These are phyloP conservation scores for Polygonum maritimum DNA, from an alignment of 148 eudicot genomes.

Conservation along the genomic window DNA sequence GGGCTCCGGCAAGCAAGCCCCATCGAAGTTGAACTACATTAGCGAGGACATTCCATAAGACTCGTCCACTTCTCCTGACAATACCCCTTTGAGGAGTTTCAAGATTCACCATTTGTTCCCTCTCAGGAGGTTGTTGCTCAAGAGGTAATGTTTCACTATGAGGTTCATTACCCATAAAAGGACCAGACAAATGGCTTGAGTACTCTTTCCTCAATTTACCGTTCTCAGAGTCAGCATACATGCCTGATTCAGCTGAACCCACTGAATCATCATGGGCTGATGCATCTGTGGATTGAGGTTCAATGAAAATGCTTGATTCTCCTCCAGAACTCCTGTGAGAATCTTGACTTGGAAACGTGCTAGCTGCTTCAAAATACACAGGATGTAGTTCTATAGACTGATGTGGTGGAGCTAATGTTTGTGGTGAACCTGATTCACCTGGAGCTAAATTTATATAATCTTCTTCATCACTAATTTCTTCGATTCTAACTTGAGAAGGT, in stretches of 20 bases:
- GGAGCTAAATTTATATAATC: conserved; percentile 19
- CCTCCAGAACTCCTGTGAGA: conserved; percentile 6
- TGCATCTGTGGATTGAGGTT: conserved; percentile 11
- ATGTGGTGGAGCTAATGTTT: conserved; percentile 24
- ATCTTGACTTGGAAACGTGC: conserved; percentile 16
- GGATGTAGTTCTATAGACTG: conserved; percentile 16
- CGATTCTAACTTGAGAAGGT: conserved; percentile 20
- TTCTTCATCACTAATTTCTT: conserved; percentile 19
- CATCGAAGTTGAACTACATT: conserved; percentile 53
- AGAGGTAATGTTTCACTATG: conserved; percentile 54
- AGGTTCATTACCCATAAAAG: conserved; percentile 31
- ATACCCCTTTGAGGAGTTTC: conserved; percentile 17
- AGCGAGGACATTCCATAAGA: conserved; percentile 52
- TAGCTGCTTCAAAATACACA: conserved; percentile 15
- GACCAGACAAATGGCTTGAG: conserved; percentile 30
- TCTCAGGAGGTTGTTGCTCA: conserved; percentile 3
- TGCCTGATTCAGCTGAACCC: conserved; percentile 44
- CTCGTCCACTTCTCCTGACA: conserved; percentile 60
- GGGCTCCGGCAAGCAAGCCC: conserved; percentile 41
- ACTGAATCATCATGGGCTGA: conserved; percentile 35
- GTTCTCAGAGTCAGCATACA: conserved; percentile 23
- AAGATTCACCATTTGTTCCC: conserved; percentile 24
- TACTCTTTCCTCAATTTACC: conserved; percentile 25
- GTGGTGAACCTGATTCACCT: not conserved
- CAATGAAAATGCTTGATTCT: conserved; percentile 15